phyloP scores from a whole-genome alignment of 495 filamentous ascomycete species.

The Daldinia decipiens region DNA sequence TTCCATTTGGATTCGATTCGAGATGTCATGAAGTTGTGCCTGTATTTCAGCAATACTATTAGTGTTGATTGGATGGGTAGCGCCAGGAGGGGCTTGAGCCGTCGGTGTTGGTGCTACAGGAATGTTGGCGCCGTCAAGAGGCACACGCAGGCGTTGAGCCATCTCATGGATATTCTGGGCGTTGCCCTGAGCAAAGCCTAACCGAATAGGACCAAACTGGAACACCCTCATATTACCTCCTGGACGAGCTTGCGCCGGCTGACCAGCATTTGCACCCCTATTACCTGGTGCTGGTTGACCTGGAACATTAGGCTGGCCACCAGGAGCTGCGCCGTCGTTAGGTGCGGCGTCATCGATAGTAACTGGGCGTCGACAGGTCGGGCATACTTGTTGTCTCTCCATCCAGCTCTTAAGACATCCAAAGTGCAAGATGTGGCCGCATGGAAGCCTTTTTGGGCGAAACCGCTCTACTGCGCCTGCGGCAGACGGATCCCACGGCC shows the following conservation, averaged over 20 bases:
- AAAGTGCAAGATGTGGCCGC: slow-evolving; percentile 94
- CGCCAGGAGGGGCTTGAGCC: slow-evolving; percentile 38
- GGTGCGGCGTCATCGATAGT: slow-evolving; percentile 50
- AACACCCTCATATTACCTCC: slow-evolving; percentile 56
- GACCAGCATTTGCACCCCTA: slow-evolving; percentile 43
- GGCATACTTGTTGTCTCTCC: slow-evolving; percentile 97
- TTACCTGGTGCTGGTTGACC: slow-evolving; percentile 45
- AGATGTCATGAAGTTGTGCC: slow-evolving; percentile 68
- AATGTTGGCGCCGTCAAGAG: slow-evolving; percentile 30
- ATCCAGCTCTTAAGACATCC: slow-evolving; percentile 95
- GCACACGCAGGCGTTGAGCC: slow-evolving; percentile 53
- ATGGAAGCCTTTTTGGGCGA: slow-evolving; percentile 94
- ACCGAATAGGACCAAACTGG: slow-evolving; percentile 68
- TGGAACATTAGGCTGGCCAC: slow-evolving; percentile 41
- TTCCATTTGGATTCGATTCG: slow-evolving; percentile 73
- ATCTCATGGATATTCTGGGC: slow-evolving; percentile 60
- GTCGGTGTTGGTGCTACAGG: slow-evolving; percentile 40
- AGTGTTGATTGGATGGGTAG: slow-evolving; percentile 22
- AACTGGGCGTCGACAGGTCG: slow-evolving; percentile 90
- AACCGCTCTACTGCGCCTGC: slow-evolving; percentile 74
- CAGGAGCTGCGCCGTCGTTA: slow-evolving; percentile 26
- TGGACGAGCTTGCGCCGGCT: slow-evolving; percentile 41
- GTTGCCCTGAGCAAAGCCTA: slow-evolving; percentile 65
- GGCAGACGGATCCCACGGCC: slow-evolving; percentile 68
- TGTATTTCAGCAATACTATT: slow-evolving; percentile 55